A percentile compares a stretch with the other conserved stretches of the same genome.
Conservation (phyloP, 2,329 filamentous ascomycete genomes). For the Drechslerella coelobrocha region DNA sequence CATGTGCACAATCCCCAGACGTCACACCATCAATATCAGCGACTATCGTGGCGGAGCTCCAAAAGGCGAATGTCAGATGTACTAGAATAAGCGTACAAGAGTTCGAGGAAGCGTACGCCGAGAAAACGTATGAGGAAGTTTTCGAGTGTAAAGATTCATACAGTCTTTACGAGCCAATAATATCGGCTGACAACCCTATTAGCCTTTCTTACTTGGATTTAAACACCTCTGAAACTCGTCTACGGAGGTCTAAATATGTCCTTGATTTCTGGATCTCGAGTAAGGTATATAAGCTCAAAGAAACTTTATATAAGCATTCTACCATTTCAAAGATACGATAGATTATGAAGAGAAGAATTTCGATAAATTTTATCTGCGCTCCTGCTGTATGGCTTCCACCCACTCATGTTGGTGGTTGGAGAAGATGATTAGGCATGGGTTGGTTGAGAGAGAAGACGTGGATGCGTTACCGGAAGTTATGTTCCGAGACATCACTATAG, state of each 20-base stretch:
- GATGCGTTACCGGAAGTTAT: constrained; percentile 15
- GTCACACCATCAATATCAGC: constrained; percentile 14
- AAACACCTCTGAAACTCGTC: constrained; percentile 10
- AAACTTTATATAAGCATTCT: constrained; percentile 12
- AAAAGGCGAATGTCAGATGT: constrained; percentile 18
- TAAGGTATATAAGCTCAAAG: constrained; percentile 15
- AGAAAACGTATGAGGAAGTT: constrained; percentile 2
- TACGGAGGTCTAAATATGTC: constrained; percentile 5
- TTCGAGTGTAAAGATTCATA: neutral
- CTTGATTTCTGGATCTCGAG: constrained; percentile 10
- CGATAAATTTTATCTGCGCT: constrained; percentile 5
- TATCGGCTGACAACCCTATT: constrained; percentile 4
- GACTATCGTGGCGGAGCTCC: constrained; percentile 19
- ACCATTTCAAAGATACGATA: constrained; percentile 15
- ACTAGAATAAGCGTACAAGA: constrained; percentile 9
- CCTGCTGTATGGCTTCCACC: constrained; percentile 5
- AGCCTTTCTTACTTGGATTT: constrained; percentile 10
- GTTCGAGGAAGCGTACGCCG: constrained; percentile 1
- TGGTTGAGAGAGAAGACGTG: constrained; percentile 21
- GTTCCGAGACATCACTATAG: constrained; percentile 11
- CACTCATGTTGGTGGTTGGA: constrained; percentile 13
- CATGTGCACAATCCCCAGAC: constrained; percentile 8
- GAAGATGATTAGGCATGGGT: constrained; percentile 15
- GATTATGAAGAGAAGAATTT: constrained; percentile 18
- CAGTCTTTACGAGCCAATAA: constrained; percentile 7